These are phyloP conservation scores for Juglanconis oblonga DNA, from an alignment of 2,329 filamentous ascomycete genomes.

Conservation along the genomic window DNA sequence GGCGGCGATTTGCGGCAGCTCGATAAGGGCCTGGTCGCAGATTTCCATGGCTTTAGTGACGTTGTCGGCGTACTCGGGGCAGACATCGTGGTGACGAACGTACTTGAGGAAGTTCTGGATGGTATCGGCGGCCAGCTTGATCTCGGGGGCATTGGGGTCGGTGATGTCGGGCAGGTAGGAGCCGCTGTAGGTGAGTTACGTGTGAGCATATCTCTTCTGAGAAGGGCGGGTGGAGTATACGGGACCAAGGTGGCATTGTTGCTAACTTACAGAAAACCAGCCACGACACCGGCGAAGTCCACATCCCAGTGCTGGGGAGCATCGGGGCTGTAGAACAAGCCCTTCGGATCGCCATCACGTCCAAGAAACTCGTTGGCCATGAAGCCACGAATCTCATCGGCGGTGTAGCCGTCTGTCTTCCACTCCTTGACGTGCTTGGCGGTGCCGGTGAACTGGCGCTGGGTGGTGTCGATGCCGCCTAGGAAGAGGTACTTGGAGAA, in stretches of 20 bases:
- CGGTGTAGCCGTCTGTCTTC: conserved; percentile 46
- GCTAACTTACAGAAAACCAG: conserved; percentile 69
- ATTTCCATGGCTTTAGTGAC: conserved; percentile 63
- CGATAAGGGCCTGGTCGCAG: conserved; percentile 63
- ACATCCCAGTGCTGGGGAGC: conserved; percentile 64
- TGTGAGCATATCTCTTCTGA: not conserved
- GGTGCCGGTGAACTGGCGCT: conserved; percentile 58
- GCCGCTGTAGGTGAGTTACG: conserved; percentile 38
- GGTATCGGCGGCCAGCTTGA: conserved; percentile 63
- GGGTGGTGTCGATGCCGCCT: conserved; percentile 69
- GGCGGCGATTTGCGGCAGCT: conserved; percentile 60
- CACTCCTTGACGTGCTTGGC: conserved; percentile 33
- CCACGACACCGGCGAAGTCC: conserved; percentile 75
- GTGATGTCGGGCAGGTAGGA: conserved; percentile 54
- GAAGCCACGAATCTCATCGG: conserved; percentile 61
- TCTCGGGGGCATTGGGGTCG: conserved; percentile 50
- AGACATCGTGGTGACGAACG: conserved; percentile 78
- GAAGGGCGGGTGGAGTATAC: not conserved
- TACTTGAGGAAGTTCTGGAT: conserved; percentile 89
- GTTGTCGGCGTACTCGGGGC: conserved; percentile 71
- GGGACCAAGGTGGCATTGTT: not conserved
- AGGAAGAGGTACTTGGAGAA: conserved; percentile 81
- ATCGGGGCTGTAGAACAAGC: conserved; percentile 47
- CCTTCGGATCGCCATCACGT: conserved; percentile 36
- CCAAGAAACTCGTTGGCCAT: conserved; percentile 61